These are phyloP conservation scores for Haplographium delicatum DNA, from an alignment of 495 filamentous ascomycete species.

Conservation along the genomic window DNA sequence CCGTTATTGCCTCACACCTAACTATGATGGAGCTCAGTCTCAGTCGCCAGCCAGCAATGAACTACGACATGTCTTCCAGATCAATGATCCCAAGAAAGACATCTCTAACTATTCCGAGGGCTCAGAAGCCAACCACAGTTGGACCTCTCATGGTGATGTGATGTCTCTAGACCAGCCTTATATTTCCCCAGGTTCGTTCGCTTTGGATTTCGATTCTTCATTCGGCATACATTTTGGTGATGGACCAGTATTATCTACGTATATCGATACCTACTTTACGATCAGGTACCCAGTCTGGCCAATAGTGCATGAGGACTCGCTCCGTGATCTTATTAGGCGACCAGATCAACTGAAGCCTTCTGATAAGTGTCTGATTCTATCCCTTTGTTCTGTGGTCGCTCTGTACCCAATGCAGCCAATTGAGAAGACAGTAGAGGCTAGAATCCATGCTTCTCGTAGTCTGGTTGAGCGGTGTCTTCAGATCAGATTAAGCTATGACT, in stretches of 20 bases:
- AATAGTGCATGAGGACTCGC: constrained; percentile 25
- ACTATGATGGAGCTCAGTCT: too few species aligned
- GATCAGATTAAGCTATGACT: constrained; percentile 23
- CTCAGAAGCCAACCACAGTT: not conserved
- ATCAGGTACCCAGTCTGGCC: constrained; percentile 31
- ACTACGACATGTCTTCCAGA: too few species aligned
- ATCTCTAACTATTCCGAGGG: not conserved
- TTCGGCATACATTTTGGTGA: not conserved
- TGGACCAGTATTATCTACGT: not conserved
- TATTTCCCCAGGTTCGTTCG: not conserved
- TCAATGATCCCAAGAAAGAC: not conserved
- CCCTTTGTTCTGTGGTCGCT: constrained; percentile 26
- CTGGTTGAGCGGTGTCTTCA: constrained; percentile 26
- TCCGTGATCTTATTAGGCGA: constrained; percentile 13
- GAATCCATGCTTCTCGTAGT: constrained; percentile 20
- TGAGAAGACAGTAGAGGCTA: constrained; percentile 2
- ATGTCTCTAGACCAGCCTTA: not conserved
- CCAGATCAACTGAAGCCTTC: constrained; percentile 13
- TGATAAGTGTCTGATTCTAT: constrained; percentile 25
- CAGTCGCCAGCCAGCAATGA: too few species aligned
- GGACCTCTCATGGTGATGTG: not conserved
- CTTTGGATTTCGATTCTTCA: not conserved
- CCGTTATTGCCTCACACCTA: too few species aligned
- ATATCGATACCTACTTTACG: constrained; percentile 28
- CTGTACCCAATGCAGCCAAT: constrained; percentile 25